Evolutionary conservation across 768 basidiomycete genomes (phyloP).

Genomic region (Termitomyces sp.): DNA sequence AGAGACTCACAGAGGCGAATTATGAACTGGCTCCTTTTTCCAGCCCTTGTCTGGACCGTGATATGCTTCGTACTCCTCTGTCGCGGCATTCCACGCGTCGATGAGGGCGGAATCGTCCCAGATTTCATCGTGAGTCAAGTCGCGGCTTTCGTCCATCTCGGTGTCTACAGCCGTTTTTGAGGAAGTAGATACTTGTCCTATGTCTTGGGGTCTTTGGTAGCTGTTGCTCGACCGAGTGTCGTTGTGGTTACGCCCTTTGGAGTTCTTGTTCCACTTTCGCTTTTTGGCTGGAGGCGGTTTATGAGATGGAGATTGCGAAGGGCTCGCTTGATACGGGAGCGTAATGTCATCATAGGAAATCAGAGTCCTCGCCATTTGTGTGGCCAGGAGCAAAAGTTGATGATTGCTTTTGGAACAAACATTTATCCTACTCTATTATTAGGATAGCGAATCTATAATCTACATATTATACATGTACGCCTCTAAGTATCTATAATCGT

Average conservation of each 20-base stretch:
- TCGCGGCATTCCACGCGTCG: slow-evolving; percentile 81
- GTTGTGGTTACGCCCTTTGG: slow-evolving; percentile 22
- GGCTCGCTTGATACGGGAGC: slow-evolving; percentile 31
- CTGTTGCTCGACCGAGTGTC: no score
- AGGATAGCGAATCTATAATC: neutral
- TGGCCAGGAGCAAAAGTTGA: neutral
- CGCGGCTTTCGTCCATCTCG: slow-evolving; percentile 45
- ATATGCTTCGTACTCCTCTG: slow-evolving; percentile 72
- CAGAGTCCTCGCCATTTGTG: slow-evolving; percentile 30
- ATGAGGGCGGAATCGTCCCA: slow-evolving; percentile 87
- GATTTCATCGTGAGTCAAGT: slow-evolving; percentile 69
- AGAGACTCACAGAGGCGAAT: slow-evolving; percentile 63
- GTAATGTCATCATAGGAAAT: slow-evolving; percentile 68
- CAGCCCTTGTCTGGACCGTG: slow-evolving; percentile 70
- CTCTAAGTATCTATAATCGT: neutral
- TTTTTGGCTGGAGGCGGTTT: slow-evolving; percentile 49
- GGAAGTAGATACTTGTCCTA: slow-evolving; percentile 10
- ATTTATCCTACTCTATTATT: neutral
- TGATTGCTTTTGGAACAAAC: neutral
- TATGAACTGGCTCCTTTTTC: slow-evolving; percentile 68
- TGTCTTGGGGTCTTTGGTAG: slow-evolving; percentile 16
- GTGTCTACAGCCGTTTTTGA: slow-evolving; percentile 10
- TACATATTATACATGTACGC: neutral
- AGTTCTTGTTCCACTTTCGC: slow-evolving; percentile 44
- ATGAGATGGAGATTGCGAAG: slow-evolving; percentile 16